phyloP scores from a whole-genome alignment of 2,329 filamentous ascomycete genomes.

The Penicillium sp. region DNA sequence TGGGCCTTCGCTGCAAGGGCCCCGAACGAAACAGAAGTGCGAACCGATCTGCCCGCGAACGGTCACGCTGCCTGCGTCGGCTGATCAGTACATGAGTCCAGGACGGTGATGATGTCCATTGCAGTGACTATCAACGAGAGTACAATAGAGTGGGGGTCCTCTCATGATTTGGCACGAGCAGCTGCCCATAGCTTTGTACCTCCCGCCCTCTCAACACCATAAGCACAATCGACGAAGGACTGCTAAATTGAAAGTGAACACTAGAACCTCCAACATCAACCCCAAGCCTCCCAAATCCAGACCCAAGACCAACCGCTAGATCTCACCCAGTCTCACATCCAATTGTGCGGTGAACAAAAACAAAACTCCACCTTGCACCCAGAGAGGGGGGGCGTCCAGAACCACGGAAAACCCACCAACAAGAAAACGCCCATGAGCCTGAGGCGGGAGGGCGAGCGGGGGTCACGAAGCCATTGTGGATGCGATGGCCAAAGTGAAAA shows the following conservation, averaged over 20 bases:
- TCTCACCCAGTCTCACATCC: background rate
- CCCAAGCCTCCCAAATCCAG: background rate
- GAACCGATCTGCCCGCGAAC: slow-evolving; percentile 8
- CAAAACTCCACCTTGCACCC: background rate
- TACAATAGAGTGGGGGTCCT: background rate
- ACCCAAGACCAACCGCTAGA: no score
- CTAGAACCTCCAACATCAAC: background rate
- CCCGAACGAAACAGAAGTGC: background rate
- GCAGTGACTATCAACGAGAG: background rate
- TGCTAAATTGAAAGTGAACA: no score
- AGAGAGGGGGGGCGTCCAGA: background rate
- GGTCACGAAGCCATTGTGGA: background rate
- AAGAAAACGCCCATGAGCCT: background rate
- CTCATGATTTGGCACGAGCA: background rate
- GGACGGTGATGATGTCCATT: background rate
- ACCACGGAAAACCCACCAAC: background rate
- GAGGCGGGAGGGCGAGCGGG: background rate
- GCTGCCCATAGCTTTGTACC: background rate
- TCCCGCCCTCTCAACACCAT: no score
- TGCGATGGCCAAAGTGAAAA: no score
- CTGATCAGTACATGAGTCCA: background rate
- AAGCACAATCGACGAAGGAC: no score
- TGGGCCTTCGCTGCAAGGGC: slow-evolving; percentile 16
- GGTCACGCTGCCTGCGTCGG: background rate
- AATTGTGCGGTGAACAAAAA: background rate